Evolutionary conservation across 202 grass and related monocot species (phyloP), one percentile per base, ranked within the genome.

Genomic region (Eragrostis tef): DNA sequence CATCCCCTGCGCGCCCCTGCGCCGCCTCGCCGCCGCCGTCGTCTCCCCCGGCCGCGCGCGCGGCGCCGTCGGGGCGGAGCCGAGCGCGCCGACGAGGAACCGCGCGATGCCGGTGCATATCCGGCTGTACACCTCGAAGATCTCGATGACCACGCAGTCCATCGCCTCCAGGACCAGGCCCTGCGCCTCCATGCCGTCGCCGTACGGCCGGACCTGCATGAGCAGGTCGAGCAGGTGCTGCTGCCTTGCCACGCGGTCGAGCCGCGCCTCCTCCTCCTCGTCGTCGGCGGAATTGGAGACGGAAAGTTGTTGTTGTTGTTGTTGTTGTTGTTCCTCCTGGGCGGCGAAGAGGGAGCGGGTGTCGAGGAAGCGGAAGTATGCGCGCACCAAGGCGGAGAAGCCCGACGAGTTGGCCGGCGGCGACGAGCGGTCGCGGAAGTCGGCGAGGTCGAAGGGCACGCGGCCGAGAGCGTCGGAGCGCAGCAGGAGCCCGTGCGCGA

Each of bases 341-440:
- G 83, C 69, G 4, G 88, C 14, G 64, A 94, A 93, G 84, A 91
- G 88, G 54, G 92, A 94, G 17, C 90, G 86, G 41, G 73, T 64
- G 86, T 98, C 87, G 70, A 98, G 90, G 89, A 98, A 98, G 75
- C 74, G 74, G 85, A 98, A 98, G 68, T 98, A 98, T 3, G 92
- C 92, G 60, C 88, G 92, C 49, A 98, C 73, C 75, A 98, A 94
- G 48, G 88, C 77, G 19, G 92, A 90, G 82, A 94, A 21, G 0
- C 71, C 86, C 0, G 71, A 81, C 3, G 92, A 65, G 2, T 47
- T 84, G 19, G 88, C 48, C 14, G 85, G 73, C 19, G 87, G 50
- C 12, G 91, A 80, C 24, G 90, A 94, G 77, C 88, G 69, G 70
- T 90, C 95, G 26, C 39, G 77, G 82, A 98, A 94, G 36, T 93